phyloP scores from a whole-genome alignment of 1,284 basidiomycete species.

The Ganoderma meredithae region DNA sequence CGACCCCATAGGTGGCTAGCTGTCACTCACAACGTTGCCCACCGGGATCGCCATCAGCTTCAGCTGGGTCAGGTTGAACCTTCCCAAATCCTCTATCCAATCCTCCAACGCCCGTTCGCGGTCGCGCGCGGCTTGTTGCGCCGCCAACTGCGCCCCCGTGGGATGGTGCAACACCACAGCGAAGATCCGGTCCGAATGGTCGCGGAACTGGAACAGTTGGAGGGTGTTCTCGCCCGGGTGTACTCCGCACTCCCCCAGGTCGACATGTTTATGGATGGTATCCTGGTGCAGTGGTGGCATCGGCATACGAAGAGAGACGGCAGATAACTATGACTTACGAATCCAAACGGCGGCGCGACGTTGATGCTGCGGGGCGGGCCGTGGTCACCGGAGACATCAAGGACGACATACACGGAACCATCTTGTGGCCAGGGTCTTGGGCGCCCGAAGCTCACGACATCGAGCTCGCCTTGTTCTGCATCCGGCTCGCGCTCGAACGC shows the following conservation, averaged over 20 bases:
- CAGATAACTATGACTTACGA: background rate
- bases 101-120: slow-evolving; percentile 16
- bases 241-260: slow-evolving; percentile 20
- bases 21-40: slow-evolving; percentile 19
- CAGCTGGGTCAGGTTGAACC: slow-evolving; percentile 18
- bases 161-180: slow-evolving; percentile 28
- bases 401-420: slow-evolving; percentile 12
- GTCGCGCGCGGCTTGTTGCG: slow-evolving; percentile 17
- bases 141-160: slow-evolving; percentile 24
- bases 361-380: slow-evolving; percentile 14
- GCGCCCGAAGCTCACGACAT: slow-evolving; percentile 21
- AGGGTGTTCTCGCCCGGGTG: slow-evolving; percentile 22
- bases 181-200: slow-evolving; percentile 29
- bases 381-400: slow-evolving; percentile 13
- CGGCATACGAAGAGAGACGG: background rate
- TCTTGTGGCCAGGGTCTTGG: slow-evolving; percentile 24
- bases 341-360: slow-evolving; percentile 13
- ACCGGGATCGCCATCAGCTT: slow-evolving; percentile 14
- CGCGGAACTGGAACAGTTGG: slow-evolving; percentile 28
- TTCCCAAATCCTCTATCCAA: slow-evolving; percentile 18
- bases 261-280: slow-evolving; percentile 17
- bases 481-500: slow-evolving; percentile 6
- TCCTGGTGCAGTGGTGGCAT: background rate
- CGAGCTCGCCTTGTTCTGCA: slow-evolving; percentile 1
- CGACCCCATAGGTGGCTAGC: slow-evolving; percentile 18